Conservation (phyloP, 805 yeast species). For the Candida montana region DNA sequence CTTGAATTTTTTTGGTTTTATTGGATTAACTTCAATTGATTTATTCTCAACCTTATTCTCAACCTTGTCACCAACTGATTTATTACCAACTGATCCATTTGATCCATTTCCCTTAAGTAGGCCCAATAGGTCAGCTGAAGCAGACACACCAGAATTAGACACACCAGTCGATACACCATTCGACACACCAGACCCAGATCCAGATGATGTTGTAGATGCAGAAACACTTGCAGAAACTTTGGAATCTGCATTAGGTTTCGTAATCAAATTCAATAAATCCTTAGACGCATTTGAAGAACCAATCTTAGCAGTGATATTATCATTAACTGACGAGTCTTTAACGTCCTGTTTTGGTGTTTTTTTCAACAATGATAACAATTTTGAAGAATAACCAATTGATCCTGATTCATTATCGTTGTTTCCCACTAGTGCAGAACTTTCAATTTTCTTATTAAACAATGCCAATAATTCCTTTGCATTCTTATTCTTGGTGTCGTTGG, state of each 20-base stretch:
- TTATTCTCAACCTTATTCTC: no score
- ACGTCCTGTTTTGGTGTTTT: conserved; percentile 11
- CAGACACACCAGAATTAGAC: background rate
- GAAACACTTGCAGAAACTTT: no score
- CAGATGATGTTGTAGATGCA: no score
- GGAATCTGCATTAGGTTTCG: conserved; percentile 3
- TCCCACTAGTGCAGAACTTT: background rate
- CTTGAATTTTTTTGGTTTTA: conserved; percentile 20
- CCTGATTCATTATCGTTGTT: background rate
- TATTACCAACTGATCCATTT: background rate
- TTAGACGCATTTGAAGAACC: conserved; percentile 12
- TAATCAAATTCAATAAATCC: conserved; percentile 15
- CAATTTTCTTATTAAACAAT: conserved; percentile 10
- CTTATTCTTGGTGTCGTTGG: background rate
- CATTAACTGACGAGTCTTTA: background rate
- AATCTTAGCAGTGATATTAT: background rate
- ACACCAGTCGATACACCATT: no score
- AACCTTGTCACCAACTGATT: background rate
- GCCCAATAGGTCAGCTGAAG: background rate
- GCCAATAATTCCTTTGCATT: conserved; percentile 13
- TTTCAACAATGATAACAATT: conserved; percentile 17
- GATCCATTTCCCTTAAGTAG: background rate
- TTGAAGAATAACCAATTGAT: conserved; percentile 15
- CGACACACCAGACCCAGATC: no score
- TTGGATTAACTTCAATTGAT: no score